Base-by-base conservation (phyloP, 768 basidiomycete species). In the Russula abietina region DNA sequence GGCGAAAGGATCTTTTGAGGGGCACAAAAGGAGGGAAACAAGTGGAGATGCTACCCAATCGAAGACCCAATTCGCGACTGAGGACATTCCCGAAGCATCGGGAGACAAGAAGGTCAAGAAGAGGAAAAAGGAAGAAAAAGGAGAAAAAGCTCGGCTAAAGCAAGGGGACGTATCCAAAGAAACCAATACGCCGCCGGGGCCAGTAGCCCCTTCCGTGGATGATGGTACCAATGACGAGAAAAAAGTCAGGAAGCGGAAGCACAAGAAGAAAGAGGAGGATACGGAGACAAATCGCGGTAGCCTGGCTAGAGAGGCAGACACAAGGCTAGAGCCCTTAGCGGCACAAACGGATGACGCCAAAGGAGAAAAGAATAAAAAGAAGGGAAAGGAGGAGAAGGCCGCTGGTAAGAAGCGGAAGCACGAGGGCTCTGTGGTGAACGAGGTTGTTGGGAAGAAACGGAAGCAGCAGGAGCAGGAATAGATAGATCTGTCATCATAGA, bases 71-170 rank as follows among this genome's bases (percentile, higher is more conserved):
- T 65, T 59, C 32, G 28, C 59, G 28, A 56, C 43, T 48, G 57
- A 63, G 30, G 55, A 53, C 38, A 36, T 55, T 26, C 17, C 43
- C 5, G 59, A 57, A 61, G 50, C 48, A n/a, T 46, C 61, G 17
- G 54, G 65, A 56, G 65, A 65, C 55, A 66, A 70, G 66, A 73
- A 73, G 50, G 71, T 71, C 59, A 74, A 73, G 63, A 72, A 70
- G 62, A 62, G 64, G 53, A 69, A 66, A 60, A 69, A 70, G 49
- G 67, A 39, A 39, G 38, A 70, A 55, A 68, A 71, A 48, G 39
- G 49, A 55, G 59, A 66, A 59, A 32, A 36, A 12, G 55, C 67
- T 41, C 58, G 59, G 46, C 62, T 67, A 57, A 38, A 55, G 53
- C 41, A 54, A 12, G 52, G 32, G 4, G 26, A 50, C 17, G 14